Evolutionary conservation across 352 stramenopile genomes (phyloP).

Genomic region (Pythium scleroteichum): DNA sequence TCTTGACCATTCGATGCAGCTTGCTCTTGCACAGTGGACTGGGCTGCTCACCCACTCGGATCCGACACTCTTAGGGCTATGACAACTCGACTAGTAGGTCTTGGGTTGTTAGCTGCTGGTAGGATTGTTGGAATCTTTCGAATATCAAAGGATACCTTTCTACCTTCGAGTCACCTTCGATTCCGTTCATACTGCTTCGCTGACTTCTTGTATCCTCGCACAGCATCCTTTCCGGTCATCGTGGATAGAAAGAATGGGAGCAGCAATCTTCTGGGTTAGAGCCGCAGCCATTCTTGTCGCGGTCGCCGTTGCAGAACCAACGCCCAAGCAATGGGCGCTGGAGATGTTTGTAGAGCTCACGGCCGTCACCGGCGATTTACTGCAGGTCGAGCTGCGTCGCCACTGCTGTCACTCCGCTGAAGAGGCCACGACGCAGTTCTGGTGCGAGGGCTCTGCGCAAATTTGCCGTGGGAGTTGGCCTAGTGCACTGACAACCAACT

Average conservation of each 20-base stretch:
- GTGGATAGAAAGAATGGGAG: no score
- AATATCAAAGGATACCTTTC: conserved; percentile 14
- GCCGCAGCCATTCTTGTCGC: not conserved
- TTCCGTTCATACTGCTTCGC: conserved; percentile 1
- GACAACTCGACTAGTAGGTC: conserved; percentile 20
- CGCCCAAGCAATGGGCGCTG: conserved; percentile 15
- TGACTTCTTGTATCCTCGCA: no score
- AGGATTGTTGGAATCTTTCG: no score
- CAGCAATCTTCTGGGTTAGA: no score
- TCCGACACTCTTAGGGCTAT: conserved; percentile 37
- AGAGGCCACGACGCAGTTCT: conserved; percentile 20
- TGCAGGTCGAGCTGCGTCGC: conserved; percentile 26
- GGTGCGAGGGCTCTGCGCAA: conserved; percentile 7
- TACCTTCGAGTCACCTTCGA: conserved; percentile 14
- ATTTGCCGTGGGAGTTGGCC: no score
- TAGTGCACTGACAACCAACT: not conserved
- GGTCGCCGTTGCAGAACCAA: not conserved
- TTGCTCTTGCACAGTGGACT: conserved; percentile 48
- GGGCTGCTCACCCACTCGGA: conserved; percentile 46
- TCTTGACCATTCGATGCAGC: conserved; percentile 47
- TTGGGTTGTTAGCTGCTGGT: no score
- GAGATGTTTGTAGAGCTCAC: conserved; percentile 32
- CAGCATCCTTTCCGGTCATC: no score
- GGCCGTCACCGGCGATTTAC: conserved; percentile 5
- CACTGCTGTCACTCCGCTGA: conserved; percentile 23